Evolutionary conservation across 768 basidiomycete genomes (phyloP), one percentile per base, ranked within the genome.

Genomic region (Trametes villosa): DNA sequence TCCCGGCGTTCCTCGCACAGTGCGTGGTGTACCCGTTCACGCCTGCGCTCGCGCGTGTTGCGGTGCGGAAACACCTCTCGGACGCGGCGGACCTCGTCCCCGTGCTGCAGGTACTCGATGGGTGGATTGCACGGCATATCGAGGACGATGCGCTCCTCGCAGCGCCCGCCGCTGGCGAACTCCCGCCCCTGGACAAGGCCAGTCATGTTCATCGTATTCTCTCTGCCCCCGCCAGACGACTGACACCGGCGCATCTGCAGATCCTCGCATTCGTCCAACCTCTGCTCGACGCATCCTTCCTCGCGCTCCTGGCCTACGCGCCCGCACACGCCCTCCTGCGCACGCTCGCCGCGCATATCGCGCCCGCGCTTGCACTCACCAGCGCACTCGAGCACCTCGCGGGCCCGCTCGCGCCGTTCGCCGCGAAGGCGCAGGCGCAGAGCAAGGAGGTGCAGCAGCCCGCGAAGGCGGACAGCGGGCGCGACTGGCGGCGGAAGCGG

Each of bases 271-370:
- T 92, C 75, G 68, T 88, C 9, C 86, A 89, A 73, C 76, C 78
- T 6, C 70, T 92, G 55, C 78, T 94, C 27, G 92, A 94, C 71
- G 81, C 90, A 0, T 86, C 83, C 13, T 91, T 90, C 70, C 78
- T 92, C 46, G 74, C 79, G 0, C 77, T 94, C 22, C 76, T 93
- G 13, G 85, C 88, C 60, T 79, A 91, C 67, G 71, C 80, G 15
- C 85, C 86, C 0, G 79, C 87, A 5, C 84, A 90, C 65, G 65
- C 68, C 24, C 64, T 85, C 26, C 76, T 94, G 22, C 78, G 75
- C 27, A 72, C 69, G 9, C 73, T 91, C 31, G 75, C 82, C 36
- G 71, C 78, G 1, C 78, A 80, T 29, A 74, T 92, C 52, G 78
- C 82, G 46, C 82, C 83, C 3, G 86, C 89, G 70, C 76, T 91